Evolutionary conservation across 768 basidiomycete species (phyloP), one percentile per base, ranked within the genome.

Genomic region (Tylopilus subfusipes): DNA sequence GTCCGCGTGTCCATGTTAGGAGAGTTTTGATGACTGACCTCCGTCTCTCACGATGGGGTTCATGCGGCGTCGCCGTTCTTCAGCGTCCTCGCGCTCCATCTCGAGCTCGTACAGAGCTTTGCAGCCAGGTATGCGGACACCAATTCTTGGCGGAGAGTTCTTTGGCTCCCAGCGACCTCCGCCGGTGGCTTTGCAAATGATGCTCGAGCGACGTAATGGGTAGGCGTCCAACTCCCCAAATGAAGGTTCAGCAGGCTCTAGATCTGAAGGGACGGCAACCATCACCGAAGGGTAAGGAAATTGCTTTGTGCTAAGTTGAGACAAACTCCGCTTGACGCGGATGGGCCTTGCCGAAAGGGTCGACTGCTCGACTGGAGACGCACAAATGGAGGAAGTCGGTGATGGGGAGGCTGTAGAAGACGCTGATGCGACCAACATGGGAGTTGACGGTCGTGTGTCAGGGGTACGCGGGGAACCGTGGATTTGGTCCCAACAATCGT

Each of bases 101-200:
- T 85, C 81, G 21, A 88, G 68, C 65, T 90, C 86, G 54, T 78
- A 90, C 5, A 75, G 77, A 0, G 86, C 81, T 63, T 87, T 88
- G 62, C 77, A 78, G 10, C 87, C 87, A 2, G 84, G 84, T 39
- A 83, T 68, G 33, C 82, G 80, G n/a, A 82, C 69, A 13, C 84
- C 65, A 2, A 68, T 62, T 50, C 57, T 63, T 0, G 72, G 72
- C 2, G 77, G 72, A 11, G 71, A 69, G 29, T 77, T 78, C 62
- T 84, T 85, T 31, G 90, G 89, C 59, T 82, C 80, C 89, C 89
- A 91, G 31, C 90, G 82, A 16, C 89, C 89, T 14, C 88, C 88
- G 43, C 90, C 89, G 19, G 82, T 81, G 1, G 84, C 85, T 62
- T 91, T 92, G 73, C 89, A 92, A 14, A 89, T 76, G 46, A 79